A percentile compares a stretch with the other conserved stretches of the same genome.
phyloP scores from a whole-genome alignment of 2,329 filamentous ascomycete genomes.

The Pseudocercospora musae region DNA sequence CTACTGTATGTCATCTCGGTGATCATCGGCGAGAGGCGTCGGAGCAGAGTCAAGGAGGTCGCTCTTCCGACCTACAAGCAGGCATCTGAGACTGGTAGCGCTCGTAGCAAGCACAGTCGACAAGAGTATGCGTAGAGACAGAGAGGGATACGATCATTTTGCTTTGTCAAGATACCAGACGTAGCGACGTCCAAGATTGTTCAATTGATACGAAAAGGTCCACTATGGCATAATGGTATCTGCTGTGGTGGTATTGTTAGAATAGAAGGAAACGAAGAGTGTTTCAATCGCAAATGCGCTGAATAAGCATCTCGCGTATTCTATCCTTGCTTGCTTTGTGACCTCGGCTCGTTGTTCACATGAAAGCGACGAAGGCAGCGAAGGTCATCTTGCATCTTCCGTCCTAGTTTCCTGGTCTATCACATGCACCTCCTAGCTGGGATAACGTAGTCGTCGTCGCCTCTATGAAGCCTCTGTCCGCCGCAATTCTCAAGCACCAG shows the following conservation, averaged over 20 bases:
- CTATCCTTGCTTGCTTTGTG: neutral
- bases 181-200: neutral
- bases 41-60: slow-evolving; percentile 10
- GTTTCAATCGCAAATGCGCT: neutral
- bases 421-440: neutral
- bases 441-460: neutral
- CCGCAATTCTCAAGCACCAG: neutral
- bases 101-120: slow-evolving; percentile 11
- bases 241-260: neutral
- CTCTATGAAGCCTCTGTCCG: neutral
- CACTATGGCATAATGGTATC: neutral
- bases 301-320: neutral
- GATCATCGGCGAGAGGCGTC: slow-evolving; percentile 21
- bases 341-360: neutral
- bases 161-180: neutral
- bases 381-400: neutral
- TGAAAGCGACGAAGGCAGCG: neutral
- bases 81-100: slow-evolving; percentile 9
- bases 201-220: neutral
- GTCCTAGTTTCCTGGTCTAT: neutral
- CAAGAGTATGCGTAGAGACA: slow-evolving; percentile 6
- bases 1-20: slow-evolving; percentile 39
- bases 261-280: neutral
- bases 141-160: neutral
- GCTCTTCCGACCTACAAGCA: slow-evolving; percentile 8